Evolutionary conservation across 805 yeast genomes (phyloP).

Genomic region (Yarrowia osloensis): DNA sequence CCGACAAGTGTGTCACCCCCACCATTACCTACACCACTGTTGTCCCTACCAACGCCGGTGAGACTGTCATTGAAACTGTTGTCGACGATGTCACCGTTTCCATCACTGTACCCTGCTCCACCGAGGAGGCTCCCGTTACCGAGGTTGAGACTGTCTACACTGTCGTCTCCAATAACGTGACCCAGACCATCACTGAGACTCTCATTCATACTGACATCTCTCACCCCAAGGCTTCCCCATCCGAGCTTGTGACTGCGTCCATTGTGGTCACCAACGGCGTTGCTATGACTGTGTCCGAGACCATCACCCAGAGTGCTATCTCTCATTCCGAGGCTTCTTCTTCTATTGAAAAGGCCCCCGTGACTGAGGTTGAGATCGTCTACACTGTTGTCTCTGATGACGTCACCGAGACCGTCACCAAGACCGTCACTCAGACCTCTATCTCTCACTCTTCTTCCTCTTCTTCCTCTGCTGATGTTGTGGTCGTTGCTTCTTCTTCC

Average conservation of each 20-base stretch:
- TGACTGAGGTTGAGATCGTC: neutral
- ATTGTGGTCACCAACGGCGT: too few relatives aligned
- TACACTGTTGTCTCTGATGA: neutral
- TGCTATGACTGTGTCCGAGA: too few relatives aligned
- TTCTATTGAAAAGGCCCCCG: slow-evolving; percentile 53
- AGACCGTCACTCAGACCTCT: neutral
- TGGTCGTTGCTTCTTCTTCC: neutral
- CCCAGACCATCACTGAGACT: too few relatives aligned
- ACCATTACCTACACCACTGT: slow-evolving; percentile 73
- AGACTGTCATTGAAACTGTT: slow-evolving; percentile 69
- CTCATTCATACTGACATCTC: too few relatives aligned
- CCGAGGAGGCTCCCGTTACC: too few relatives aligned
- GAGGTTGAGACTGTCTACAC: too few relatives aligned
- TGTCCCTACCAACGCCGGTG: neutral
- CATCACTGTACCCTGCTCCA: slow-evolving; percentile 48
- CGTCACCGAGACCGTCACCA: neutral
- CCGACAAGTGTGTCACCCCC: slow-evolving; percentile 76
- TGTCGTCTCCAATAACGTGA: too few relatives aligned
- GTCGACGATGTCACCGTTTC: slow-evolving; percentile 54
- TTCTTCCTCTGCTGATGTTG: neutral
- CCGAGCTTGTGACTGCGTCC: too few relatives aligned
- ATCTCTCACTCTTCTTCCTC: neutral
- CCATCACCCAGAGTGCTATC: too few relatives aligned
- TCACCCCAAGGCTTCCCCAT: too few relatives aligned
- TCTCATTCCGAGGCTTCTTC: too few relatives aligned